Conservation (phyloP, 257 asterid species). For the Plantago major region DNA sequence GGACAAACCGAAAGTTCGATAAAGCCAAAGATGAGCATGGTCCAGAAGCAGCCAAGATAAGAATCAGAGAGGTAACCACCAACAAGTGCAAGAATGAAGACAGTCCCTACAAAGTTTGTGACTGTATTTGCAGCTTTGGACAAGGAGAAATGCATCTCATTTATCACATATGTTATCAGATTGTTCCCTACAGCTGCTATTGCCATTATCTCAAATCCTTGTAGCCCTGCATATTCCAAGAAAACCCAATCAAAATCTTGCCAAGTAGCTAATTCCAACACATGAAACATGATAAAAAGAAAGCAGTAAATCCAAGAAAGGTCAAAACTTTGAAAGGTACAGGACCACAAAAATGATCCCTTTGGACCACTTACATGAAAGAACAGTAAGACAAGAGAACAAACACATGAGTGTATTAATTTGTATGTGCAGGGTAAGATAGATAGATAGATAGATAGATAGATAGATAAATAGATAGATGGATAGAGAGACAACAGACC, state of each 20-base stretch:
- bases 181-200: conserved; percentile 78
- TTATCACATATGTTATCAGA: conserved; percentile 63
- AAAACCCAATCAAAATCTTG: background rate
- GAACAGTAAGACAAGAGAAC: too few relatives aligned
- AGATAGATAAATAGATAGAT: background rate
- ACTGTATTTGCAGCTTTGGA: conserved; percentile 71
- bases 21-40: conserved; percentile 67
- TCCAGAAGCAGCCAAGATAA: conserved; percentile 67
- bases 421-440: too few relatives aligned
- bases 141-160: conserved; percentile 68
- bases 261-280: background rate
- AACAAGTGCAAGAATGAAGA: conserved; percentile 59
- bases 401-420: background rate
- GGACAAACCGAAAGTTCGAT: conserved; percentile 51
- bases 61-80: conserved; percentile 84
- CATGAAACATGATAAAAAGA: background rate
- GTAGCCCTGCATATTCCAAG: conserved; percentile 43
- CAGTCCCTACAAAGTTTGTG: conserved; percentile 74
- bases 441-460: too few relatives aligned
- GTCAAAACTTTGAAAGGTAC: too few relatives aligned
- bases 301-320: background rate
- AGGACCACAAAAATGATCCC: too few relatives aligned
- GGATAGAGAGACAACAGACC: conserved; percentile 23
- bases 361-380: background rate
- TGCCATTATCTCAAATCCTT: conserved; percentile 77